Evolutionary conservation across 2,329 filamentous ascomycete species (phyloP), one percentile per base, ranked within the genome.

Genomic region (Fusarium heterosporum): DNA sequence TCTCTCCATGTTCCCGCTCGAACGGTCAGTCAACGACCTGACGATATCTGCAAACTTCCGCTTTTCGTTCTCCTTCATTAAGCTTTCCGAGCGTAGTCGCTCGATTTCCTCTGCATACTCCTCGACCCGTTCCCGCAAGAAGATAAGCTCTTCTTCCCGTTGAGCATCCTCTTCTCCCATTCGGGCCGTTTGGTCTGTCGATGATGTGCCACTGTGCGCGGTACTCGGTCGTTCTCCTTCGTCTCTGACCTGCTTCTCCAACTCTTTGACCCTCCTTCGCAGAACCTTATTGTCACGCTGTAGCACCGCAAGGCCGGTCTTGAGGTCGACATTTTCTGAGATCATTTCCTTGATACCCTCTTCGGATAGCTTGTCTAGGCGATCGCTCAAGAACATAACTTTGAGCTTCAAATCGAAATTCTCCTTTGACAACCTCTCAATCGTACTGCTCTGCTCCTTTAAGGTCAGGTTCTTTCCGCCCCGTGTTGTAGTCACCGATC

Each of bases 321-420:
- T 96, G 47, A 98, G 85, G 76, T 97, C 93, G 6, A 98, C 95
- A 73, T 97, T 99, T 78, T 97, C 95, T 42, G 93, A 93, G 72
- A 98, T 97, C 90, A 97, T 96, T 77, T 97, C 95, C 80, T 97
- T 97, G 76, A 99, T 90, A 66, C 94, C 93, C 79, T 98, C 95
- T 76, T 98, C 95, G 2, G 94, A 97, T 40, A 96, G 87, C 75
- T 95, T 96, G 78, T 97, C 93, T 19, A 99, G 82, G 3, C 95
- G 91, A 77, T 98, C 93, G 73, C 95, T 96, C 47, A 99, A 85
- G 75, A 97, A 99, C 84, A 97, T 96, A 68, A 98, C 96, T 77
- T 97, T 96, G 79, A 98, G 89, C 79, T 98, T 97, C 55, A 98
- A 82, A 76, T 97, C 95, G 76, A 98, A 99, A 69, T 99, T 99